Base-by-base conservation (phyloP, 2,329 filamentous ascomycete genomes). In the Cercospora sojina region DNA sequence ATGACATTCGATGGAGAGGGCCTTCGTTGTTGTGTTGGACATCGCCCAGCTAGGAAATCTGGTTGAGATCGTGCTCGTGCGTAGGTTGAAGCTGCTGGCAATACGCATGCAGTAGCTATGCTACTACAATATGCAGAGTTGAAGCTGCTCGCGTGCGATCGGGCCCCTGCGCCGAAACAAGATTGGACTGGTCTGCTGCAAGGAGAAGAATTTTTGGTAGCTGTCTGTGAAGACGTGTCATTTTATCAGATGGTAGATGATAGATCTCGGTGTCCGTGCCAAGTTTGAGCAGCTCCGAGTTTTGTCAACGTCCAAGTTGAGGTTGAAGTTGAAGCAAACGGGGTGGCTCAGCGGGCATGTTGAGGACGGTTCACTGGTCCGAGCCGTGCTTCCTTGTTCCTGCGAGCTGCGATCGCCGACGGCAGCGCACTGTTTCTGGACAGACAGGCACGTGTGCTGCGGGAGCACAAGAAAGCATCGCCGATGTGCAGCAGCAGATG, bases 371-470 rank as follows among this genome's bases (percentile, higher is more conserved):
- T 27, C 25, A 56, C 51, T 56, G 51, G 51, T 56, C 51, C 51
- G 32, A 58, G 43, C 56, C 49, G 49, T 29, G 38, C 31, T 63
- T 56, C 32, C 61, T 41, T 57, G 61, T 56, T 31, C 29, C 25
- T 56, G 51, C 51, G 25, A 56, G 51, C 51, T 31, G 27, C 23
- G 65, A 67, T 67, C 60, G 61, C 60, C 64, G 56, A 43, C 27
- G 31, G 16, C n/a, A 35, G 27, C 35, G n/a, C 23, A 31, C 60
- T 47, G 43, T 38, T 64, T 60, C 47, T 60, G 59, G 53, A 27
- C 32, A 51, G 64, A 66, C 64, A 66, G 59, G 59, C 59, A 57
- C 64, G 47, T 59, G 64, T 59, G 51, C 49, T 57, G 64, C 59
- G 53, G 31, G 29, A 60, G 51, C 51, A 56, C 25, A 4, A 27